These are phyloP conservation scores for Marasmius oreades DNA, from an alignment of 1,284 basidiomycete species.

Conservation along the genomic window DNA sequence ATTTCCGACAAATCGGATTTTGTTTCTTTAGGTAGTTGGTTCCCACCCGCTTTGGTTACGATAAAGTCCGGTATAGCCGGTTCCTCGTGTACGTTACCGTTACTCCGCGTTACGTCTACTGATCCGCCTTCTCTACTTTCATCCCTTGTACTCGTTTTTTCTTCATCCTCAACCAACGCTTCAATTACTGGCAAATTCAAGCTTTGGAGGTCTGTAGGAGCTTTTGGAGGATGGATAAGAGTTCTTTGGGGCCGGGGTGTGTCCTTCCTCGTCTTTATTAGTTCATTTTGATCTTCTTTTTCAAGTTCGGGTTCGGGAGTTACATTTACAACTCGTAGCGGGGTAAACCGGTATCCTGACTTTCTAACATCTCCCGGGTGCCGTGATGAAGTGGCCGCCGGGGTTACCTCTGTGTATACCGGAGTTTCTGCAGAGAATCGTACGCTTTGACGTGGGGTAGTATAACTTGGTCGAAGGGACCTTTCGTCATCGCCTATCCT, in stretches of 20 bases:
- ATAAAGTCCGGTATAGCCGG: no score
- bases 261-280: not conserved
- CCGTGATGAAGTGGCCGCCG: not conserved
- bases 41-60: not conserved
- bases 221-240: not conserved
- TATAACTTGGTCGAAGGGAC: no score
- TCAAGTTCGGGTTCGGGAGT: not conserved
- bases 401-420: not conserved
- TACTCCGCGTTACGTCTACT: no score
- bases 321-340: not conserved
- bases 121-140: no score
- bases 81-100: not conserved
- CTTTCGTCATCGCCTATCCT: no score
- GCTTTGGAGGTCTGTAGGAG: not conserved
- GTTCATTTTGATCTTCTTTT: not conserved
- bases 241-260: not conserved
- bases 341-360: not conserved
- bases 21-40: not conserved
- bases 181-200: not conserved
- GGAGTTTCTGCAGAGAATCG: not conserved
- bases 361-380: not conserved
- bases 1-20: not conserved
- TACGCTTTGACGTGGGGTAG: not conserved
- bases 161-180: no score
- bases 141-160: no score